Evolutionary conservation across 2,329 filamentous ascomycete species (phyloP), one percentile per base, ranked within the genome.

Genomic region (Phaeosphaeriaceae sp.): DNA sequence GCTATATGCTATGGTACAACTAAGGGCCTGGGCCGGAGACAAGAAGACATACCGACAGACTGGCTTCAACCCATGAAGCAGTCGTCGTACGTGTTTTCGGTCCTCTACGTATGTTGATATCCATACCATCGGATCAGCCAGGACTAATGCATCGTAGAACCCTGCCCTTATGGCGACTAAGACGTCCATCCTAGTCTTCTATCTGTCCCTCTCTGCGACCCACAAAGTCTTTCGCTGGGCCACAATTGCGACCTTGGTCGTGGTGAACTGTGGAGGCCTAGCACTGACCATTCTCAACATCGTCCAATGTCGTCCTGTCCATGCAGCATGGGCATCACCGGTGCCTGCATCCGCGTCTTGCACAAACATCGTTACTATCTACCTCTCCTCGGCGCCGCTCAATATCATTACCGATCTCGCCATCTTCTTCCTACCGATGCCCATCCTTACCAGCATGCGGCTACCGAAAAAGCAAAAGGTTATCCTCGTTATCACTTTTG

Each of bases 321-420:
- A 77, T n/a, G 90, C 91, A 24, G 90, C 88, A 13, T 97, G 92
- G 80, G 67, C 76, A 24, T 79, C 80, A 32, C 79, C 83, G 13
- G 69, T 80, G 8, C 81, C 84, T 9, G 56, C 70, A 1, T 63
- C 75, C 23, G 83, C 85, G 19, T 78, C 77, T 32, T 91, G 89
- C 70, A 86, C 83, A 49, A 84, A 89, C 69, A 86, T 88, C 42
- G 81, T 89, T 55, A 88, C 86, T 1, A 81, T 91, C 35, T 89
- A 89, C 66, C 85, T 90, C 10, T 86, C 87, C 6, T 94, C 93
- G 5, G 91, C 94, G 0, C 94, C 94, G 0, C 87, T 97, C 73
- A 97, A 97, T 79, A 92, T 97, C 67, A 89, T 96, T 61, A 97
- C 93, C 21, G 94, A 97, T 72, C 82, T 97, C 55, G 91, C 92